Evolutionary conservation across 257 asterid species (phyloP), one percentile per base, ranked within the genome.

Genomic region (Gentiana dahurica): DNA sequence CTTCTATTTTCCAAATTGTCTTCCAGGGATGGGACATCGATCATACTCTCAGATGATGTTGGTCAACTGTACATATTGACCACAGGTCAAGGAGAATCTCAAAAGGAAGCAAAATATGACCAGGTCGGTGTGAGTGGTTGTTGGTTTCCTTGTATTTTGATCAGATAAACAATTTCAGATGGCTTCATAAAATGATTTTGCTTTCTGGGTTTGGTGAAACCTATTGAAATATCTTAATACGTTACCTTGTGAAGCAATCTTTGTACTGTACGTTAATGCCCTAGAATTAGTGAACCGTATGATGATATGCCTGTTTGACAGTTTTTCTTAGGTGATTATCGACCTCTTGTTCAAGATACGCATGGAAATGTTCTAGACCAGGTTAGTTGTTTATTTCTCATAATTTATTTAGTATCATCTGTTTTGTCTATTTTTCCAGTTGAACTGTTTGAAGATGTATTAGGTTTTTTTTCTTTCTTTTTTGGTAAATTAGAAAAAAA

Each of bases 81-180:
- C 73, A 87, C 96, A 8, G 98, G 98, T 51, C 89, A 87, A 78
- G 98, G 98, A 71, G 98, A 91, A 75, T 80, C 88, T 65, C 96
- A 91, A 67, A 75, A 71, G 66, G 98, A 91, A 70, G 89, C 95
- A 50, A 87, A 85, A 75, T 85, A 74, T 79, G 98, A 91, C 64
- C 98, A 91, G 98, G 98, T 87, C 71, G 24, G 58, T 53, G 33
- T 47, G 45, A 47, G 10, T 36, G 8, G 33, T 54, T 62, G 2
- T 45, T 47, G 12, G 53, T 41, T 54, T 59, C 60, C 58, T 39
- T 54, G 53, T 66, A 46, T 54, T 35, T 41, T 34, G 36, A 59
- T 37, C 55, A n/a, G 24, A 36, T 55, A 53, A 44, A 63, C 34
- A 53, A 55, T 47, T 12, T 50, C 36, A 54, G 39, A 54, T 53